These are phyloP conservation scores for Boletus bicolor DNA, from an alignment of 768 basidiomycete genomes.

Conservation along the genomic window DNA sequence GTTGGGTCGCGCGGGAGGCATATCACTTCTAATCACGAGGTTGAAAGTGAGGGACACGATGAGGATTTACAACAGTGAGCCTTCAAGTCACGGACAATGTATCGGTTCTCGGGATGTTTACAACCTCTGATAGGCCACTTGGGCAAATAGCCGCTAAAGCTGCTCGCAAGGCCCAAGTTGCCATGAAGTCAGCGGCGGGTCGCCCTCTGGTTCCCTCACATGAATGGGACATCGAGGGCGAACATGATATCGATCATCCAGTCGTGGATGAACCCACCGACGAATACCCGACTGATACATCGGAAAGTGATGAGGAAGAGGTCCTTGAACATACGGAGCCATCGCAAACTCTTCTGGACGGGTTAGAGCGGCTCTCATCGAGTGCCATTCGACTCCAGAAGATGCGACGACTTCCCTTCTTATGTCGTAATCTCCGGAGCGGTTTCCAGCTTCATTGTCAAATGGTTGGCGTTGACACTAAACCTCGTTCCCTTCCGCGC, in stretches of 20 bases:
- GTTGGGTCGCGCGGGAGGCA: constrained; percentile 2
- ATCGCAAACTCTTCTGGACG: constrained; percentile 34
- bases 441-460: constrained; percentile 49
- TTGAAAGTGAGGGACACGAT: neutral
- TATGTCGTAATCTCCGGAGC: constrained; percentile 46
- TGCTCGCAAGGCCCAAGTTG: constrained; percentile 11
- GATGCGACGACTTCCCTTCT: constrained; percentile 50
- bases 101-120: constrained; percentile 1
- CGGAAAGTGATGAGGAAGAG: constrained; percentile 14
- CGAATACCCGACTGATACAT: neutral
- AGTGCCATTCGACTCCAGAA: constrained; percentile 37
- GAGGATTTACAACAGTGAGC: constrained; percentile 11
- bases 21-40: neutral
- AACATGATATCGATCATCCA: neutral
- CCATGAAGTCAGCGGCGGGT: constrained; percentile 9
- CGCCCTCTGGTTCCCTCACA: neutral
- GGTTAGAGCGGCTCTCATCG: constrained; percentile 33
- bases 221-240: constrained; percentile 4
- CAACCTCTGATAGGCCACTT: constrained; percentile 2
- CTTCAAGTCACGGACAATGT: too few relatives aligned
- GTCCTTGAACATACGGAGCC: constrained; percentile 19
- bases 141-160: constrained; percentile 13
- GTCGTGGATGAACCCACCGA: neutral
- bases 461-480: constrained; percentile 34
- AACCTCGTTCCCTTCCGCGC: constrained; percentile 17